phyloP scores from a whole-genome alignment of 1,139 yeast species.

The Protomyces inundatus region DNA sequence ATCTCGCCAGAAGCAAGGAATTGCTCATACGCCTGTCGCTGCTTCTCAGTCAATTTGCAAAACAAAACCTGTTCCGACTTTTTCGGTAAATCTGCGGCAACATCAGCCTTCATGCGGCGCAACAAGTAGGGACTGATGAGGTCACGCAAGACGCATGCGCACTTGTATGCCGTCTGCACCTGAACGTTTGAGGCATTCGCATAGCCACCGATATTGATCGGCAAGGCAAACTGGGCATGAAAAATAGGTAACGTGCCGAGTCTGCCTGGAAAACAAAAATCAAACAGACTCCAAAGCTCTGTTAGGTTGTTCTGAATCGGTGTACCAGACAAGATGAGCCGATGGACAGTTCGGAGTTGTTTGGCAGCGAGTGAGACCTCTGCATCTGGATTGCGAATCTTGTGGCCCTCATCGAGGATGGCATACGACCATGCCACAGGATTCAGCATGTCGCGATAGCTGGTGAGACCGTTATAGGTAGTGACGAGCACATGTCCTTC shows the following conservation, averaged over 20 bases:
- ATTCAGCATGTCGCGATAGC: conserved; percentile 65
- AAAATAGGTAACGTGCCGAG: conserved; percentile 92
- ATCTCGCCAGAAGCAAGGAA: conserved; percentile 75
- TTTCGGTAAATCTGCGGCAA: conserved; percentile 92
- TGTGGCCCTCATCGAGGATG: conserved; percentile 92
- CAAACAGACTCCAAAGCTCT: conserved; percentile 92
- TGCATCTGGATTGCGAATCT: conserved; percentile 89
- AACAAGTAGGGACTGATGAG: conserved; percentile 82
- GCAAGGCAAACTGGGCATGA: conserved; percentile 84
- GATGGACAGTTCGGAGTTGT: conserved; percentile 69
- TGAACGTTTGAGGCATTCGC: conserved; percentile 95
- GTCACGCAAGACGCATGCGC: conserved; percentile 87
- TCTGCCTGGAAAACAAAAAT: conserved; percentile 89
- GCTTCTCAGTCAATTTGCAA: conserved; percentile 74
- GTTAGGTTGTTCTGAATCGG: conserved; percentile 90
- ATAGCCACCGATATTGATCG: conserved; percentile 96
- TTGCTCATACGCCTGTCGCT: conserved; percentile 64
- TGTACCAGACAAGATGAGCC: conserved; percentile 87
- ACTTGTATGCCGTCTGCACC: conserved; percentile 92
- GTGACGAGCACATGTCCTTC: conserved; percentile 84
- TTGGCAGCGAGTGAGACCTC: conserved; percentile 82
- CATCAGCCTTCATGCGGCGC: conserved; percentile 84
- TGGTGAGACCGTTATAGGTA: conserved; percentile 82
- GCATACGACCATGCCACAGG: conserved; percentile 82
- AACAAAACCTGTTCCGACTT: conserved; percentile 88